phyloP scores from a whole-genome alignment of 2,329 filamentous ascomycete genomes.

The Microdochium trichocladiopsis region DNA sequence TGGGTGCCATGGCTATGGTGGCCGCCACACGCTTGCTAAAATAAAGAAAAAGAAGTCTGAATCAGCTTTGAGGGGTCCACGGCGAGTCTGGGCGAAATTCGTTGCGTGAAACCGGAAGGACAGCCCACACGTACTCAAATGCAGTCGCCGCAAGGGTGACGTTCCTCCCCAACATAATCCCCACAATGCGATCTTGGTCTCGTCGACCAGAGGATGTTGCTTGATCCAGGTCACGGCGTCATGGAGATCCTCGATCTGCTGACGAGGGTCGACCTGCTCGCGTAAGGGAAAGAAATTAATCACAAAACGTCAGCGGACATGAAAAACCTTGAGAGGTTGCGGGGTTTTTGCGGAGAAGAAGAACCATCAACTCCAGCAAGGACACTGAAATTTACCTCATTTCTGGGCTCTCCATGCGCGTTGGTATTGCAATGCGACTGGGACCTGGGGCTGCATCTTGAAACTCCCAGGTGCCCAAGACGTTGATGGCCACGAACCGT shows the following conservation, averaged over 20 bases:
- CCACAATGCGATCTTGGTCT: constrained; percentile 16
- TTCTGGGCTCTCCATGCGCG: constrained; percentile 28
- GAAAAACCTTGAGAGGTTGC: background rate
- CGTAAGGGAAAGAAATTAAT: too few species aligned
- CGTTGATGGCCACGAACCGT: too few species aligned
- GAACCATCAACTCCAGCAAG: background rate
- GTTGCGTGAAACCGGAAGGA: background rate
- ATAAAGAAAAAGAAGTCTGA: background rate
- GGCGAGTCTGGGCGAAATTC: background rate
- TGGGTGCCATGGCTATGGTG: too few species aligned
- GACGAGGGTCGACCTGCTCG: constrained; percentile 15
- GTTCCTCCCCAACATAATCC: constrained; percentile 21
- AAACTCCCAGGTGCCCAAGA: too few species aligned
- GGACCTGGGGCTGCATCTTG: too few species aligned
- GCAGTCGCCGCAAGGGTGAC: too few species aligned
- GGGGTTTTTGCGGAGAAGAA: background rate
- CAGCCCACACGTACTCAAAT: constrained; percentile 7
- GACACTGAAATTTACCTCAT: constrained; percentile 17
- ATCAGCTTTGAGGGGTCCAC: background rate
- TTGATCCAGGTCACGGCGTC: too few species aligned
- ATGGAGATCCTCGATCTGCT: constrained; percentile 21
- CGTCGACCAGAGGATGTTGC: constrained; percentile 27
- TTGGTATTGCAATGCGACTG: too few species aligned
- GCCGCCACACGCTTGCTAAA: background rate
- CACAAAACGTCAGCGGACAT: background rate